Evolutionary conservation across 306 rosid species (phyloP).

Genomic region (Morella rubra): DNA sequence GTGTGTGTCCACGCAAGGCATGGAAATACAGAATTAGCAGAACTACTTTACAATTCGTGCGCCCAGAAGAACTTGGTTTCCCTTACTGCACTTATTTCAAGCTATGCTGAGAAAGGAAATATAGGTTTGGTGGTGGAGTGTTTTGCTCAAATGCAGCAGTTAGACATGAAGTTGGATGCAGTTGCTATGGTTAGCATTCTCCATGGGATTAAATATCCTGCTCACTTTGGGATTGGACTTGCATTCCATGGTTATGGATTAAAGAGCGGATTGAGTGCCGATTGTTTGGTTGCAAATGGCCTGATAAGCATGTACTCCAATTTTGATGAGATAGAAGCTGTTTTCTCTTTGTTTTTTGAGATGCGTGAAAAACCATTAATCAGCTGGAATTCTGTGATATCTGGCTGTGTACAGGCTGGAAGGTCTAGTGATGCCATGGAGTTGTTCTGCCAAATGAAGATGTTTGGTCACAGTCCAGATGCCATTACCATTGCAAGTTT

Average conservation of each 20-base stretch:
- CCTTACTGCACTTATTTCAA: constrained; percentile 61
- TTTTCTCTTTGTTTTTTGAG: constrained; percentile 49
- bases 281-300: constrained; percentile 62
- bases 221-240: constrained; percentile 50
- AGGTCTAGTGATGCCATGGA: constrained; percentile 59
- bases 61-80: constrained; percentile 58
- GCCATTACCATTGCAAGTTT: constrained; percentile 64
- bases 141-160: constrained; percentile 45
- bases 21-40: constrained; percentile 45
- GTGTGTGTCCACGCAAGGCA: constrained; percentile 60
- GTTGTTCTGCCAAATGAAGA: constrained; percentile 60
- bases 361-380: constrained; percentile 47
- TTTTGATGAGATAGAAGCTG: constrained; percentile 54
- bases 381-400: constrained; percentile 78
- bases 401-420: constrained; percentile 76
- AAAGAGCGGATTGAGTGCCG: constrained; percentile 48
- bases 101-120: constrained; percentile 58
- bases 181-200: constrained; percentile 68
- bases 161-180: constrained; percentile 61
- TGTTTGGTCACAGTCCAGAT: constrained; percentile 53
- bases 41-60: constrained; percentile 42
- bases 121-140: constrained; percentile 42
- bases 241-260: constrained; percentile 65
- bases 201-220: constrained; percentile 58
- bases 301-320: constrained; percentile 77